Base-by-base conservation (phyloP, 225 moss, liverwort and hornwort genomes). In the Marchantia polymorpha region DNA sequence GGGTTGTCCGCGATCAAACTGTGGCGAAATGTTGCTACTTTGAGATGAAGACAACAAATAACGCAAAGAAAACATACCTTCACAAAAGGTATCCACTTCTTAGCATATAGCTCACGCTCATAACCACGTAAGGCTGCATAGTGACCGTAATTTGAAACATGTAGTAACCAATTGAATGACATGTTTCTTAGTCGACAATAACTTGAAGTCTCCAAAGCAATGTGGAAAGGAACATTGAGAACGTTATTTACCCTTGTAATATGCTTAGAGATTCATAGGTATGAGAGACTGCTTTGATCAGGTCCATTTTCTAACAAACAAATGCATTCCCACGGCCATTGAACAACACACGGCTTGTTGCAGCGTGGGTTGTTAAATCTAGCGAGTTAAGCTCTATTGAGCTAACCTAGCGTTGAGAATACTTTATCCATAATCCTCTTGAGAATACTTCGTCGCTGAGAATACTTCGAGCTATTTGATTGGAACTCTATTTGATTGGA, bases 11-110 rank as follows among this genome's bases (percentile, higher is more conserved):
- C n/a, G 22, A 73, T 27, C 13, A 10, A 7, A 73, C 15, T 50
- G 26, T 29, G 12, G n/a, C 67, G 26, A 14, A 29, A 25, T 52
- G 6, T 7, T 54, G 29, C 73, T 49, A 46, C n/a, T 26, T 54
- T 17, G 8, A 0, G 27, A 27, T 12, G 17, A 11, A 54, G 15
- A 27, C 54, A 15, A 9, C 26, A 73, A 30, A 25, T 20, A 31
- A 16, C 68, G 30, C 67, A 51, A 19, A 69, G 7, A 20, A 26
- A 26, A 49, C 58, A 69, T 46, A 88, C 88, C 88, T 94, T 97
- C 1, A 93, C 91, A 63, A 94, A 97, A 52, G 96, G 96, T 49
- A 92, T 94, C 96, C 93, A 97, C 61, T 94, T 97, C 81, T 97
- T 94, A 0, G 92, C 96, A 79, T 97, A 94, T 0, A 97, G 87